phyloP scores from a whole-genome alignment of 306 rosid genomes.

The Vachellia pachyceras region DNA sequence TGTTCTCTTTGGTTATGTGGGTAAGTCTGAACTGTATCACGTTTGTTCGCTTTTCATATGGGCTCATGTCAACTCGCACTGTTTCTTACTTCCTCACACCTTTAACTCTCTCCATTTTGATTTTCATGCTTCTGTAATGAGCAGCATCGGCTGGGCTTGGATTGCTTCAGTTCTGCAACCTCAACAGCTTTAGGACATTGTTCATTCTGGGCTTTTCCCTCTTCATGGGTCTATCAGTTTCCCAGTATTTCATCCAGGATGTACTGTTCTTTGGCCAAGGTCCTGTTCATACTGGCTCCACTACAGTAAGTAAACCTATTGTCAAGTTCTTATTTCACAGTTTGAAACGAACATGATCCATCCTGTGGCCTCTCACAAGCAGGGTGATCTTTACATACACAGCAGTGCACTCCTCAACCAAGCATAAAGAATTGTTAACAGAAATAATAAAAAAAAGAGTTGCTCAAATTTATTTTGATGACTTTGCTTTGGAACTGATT shows the following conservation, averaged over 20 bases:
- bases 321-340: neutral
- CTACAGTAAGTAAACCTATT: conserved; percentile 48
- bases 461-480: neutral
- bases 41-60: neutral
- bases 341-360: neutral
- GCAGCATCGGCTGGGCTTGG: conserved; percentile 83
- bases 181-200: conserved; percentile 74
- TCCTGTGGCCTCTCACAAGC: neutral
- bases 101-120: neutral
- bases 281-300: conserved; percentile 72
- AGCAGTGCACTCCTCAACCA: neutral
- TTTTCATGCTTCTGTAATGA: conserved; percentile 27
- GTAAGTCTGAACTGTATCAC: conserved; percentile 47
- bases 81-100: conserved; percentile 4
- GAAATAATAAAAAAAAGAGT: neutral
- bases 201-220: conserved; percentile 85
- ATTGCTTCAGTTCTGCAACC: conserved; percentile 83
- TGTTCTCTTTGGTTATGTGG: conserved; percentile 81
- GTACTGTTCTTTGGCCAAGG: conserved; percentile 53
- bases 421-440: neutral
- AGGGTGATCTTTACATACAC: too few relatives aligned
- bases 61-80: neutral
- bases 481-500: neutral
- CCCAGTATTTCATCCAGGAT: conserved; percentile 73
- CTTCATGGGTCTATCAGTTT: conserved; percentile 81